Conservation (phyloP, 129 eudicot genomes). For the Erigeron canadensis region DNA sequence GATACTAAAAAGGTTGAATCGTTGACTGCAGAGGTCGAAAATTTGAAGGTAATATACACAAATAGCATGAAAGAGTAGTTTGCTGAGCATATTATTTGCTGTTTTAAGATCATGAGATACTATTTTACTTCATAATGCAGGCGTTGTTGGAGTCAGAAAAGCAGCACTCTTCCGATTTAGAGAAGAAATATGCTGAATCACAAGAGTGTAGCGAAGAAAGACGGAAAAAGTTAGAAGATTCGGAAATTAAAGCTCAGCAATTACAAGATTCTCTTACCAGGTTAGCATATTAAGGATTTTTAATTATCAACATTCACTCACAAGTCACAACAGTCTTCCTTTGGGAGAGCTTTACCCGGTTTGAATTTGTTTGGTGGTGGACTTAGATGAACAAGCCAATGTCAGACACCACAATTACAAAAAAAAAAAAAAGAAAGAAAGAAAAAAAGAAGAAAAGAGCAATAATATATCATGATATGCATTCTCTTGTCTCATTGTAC, state of each 20-base stretch:
- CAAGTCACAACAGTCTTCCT: too few relatives aligned
- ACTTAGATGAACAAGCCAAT: too few relatives aligned
- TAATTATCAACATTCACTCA: not conserved
- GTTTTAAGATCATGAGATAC: constrained; percentile 6
- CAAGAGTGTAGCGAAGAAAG: constrained; percentile 64
- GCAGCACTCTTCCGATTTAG: constrained; percentile 50
- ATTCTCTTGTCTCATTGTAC: constrained; percentile 14
- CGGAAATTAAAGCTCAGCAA: constrained; percentile 62
- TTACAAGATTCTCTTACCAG: constrained; percentile 73
- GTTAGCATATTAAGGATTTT: constrained; percentile 32
- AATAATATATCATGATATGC: not conserved
- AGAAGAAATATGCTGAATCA: constrained; percentile 57
- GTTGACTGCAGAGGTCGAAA: constrained; percentile 52
- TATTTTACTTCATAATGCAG: constrained; percentile 33
- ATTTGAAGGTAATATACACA: constrained; percentile 59
- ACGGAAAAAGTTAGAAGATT: constrained; percentile 66
- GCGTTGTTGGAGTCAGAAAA: constrained; percentile 58
- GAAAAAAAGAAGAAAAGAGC: too few relatives aligned
- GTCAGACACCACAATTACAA: too few relatives aligned
- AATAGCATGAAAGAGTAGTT: too few relatives aligned
- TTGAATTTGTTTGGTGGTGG: too few relatives aligned
- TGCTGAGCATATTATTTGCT: not conserved
- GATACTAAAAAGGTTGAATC: constrained; percentile 73
- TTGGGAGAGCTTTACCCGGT: too few relatives aligned
- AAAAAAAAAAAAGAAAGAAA: too few relatives aligned